These are phyloP conservation scores for Pythium chondricola DNA, from an alignment of 352 stramenopile species.

Conservation along the genomic window DNA sequence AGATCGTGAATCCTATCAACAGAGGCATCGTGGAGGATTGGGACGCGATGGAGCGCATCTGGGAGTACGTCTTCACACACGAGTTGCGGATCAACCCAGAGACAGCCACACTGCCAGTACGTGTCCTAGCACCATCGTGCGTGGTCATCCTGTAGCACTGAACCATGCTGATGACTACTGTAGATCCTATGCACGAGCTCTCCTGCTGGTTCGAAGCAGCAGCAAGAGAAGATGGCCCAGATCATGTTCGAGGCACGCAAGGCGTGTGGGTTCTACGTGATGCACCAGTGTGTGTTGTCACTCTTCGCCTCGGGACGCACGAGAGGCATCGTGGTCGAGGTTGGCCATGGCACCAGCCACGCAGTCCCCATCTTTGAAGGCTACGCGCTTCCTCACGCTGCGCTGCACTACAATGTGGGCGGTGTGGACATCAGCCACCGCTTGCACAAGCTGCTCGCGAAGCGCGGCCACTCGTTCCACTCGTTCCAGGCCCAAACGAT, in stretches of 20 bases:
- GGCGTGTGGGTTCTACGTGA: slow-evolving; percentile 77
- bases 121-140: background rate
- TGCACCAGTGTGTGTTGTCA: slow-evolving; percentile 79
- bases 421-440: slow-evolving; percentile 74
- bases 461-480: slow-evolving; percentile 63
- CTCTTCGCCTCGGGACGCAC: slow-evolving; percentile 85
- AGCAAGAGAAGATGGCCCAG: slow-evolving; percentile 77
- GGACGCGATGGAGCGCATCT: slow-evolving; percentile 81
- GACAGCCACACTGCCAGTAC: slow-evolving; percentile 51
- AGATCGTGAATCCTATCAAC: slow-evolving; percentile 69
- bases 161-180: background rate
- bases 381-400: slow-evolving; percentile 71
- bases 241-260: slow-evolving; percentile 85
- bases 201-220: slow-evolving; percentile 42
- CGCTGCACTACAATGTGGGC: slow-evolving; percentile 55
- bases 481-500: slow-evolving; percentile 69
- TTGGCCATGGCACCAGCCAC: slow-evolving; percentile 80
- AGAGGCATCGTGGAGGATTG: slow-evolving; percentile 77
- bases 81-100: slow-evolving; percentile 74
- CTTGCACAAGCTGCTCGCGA: slow-evolving; percentile 61
- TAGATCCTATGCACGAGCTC: slow-evolving; percentile 71
- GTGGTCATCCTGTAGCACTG: background rate
- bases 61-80: slow-evolving; percentile 80
- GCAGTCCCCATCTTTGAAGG: slow-evolving; percentile 85
- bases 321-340: slow-evolving; percentile 79